These are phyloP conservation scores for Orbilia blumenaviensis DNA, from an alignment of 2,329 filamentous ascomycete genomes.

Conservation along the genomic window DNA sequence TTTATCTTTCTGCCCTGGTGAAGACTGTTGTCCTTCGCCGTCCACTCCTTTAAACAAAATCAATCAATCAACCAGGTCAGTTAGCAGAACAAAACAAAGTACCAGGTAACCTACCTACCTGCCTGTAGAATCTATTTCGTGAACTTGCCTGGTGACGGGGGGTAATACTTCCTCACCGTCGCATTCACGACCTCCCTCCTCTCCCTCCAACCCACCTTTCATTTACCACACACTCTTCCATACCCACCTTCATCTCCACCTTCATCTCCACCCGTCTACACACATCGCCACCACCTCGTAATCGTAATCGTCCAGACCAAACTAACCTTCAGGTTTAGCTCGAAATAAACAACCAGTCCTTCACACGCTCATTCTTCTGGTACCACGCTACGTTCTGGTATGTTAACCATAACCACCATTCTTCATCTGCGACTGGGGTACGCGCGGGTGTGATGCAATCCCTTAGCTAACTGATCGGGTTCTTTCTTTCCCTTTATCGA, in stretches of 20 bases:
- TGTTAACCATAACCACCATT: neutral
- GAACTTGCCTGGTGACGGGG: too few species aligned
- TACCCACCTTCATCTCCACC: too few species aligned
- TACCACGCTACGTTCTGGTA: constrained; percentile 23
- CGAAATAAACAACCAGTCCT: too few species aligned
- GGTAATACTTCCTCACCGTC: too few species aligned
- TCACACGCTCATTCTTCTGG: constrained; percentile 30
- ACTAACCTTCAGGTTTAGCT: neutral
- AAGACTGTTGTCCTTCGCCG: constrained; percentile 41
- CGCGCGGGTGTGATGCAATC: too few species aligned
- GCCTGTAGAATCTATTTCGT: neutral
- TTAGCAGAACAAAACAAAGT: neutral
- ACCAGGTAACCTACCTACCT: neutral
- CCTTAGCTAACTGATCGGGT: too few species aligned
- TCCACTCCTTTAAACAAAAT: constrained; percentile 45
- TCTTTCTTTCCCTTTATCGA: too few species aligned
- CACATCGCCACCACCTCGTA: neutral
- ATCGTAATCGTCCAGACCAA: neutral
- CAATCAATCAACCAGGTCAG: neutral
- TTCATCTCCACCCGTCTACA: neutral
- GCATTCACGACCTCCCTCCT: too few species aligned
- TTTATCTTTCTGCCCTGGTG: constrained; percentile 26
- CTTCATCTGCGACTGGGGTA: too few species aligned
- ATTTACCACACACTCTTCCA: too few species aligned
- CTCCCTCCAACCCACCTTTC: neutral